Evolutionary conservation across 2,329 filamentous ascomycete species (phyloP).

Genomic region (Stylonectria norvegica): DNA sequence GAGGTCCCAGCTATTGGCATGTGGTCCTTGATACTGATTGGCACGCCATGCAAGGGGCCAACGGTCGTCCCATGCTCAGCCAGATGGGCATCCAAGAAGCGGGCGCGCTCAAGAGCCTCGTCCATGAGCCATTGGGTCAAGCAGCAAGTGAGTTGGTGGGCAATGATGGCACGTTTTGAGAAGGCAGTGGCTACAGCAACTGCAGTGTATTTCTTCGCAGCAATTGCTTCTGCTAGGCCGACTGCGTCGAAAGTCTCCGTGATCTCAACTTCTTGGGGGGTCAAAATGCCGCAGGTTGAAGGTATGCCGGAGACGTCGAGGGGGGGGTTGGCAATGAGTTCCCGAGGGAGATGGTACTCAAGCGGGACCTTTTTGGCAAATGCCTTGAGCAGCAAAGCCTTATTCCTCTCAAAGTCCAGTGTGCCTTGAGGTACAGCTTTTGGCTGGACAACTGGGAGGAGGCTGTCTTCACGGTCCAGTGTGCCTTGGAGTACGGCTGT

Average conservation of each 20-base stretch:
- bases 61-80: slow-evolving; percentile 37
- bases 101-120: slow-evolving; percentile 39
- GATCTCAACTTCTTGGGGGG: slow-evolving; percentile 40
- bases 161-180: slow-evolving; percentile 46
- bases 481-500: no score
- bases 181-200: slow-evolving; percentile 44
- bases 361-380: slow-evolving; percentile 33
- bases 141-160: slow-evolving; percentile 53
- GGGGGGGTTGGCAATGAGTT: slow-evolving; percentile 26
- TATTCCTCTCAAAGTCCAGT: slow-evolving; percentile 22
- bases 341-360: slow-evolving; percentile 26
- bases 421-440: slow-evolving; percentile 18
- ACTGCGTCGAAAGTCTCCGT: slow-evolving; percentile 43
- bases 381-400: slow-evolving; percentile 24
- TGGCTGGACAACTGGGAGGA: slow-evolving; percentile 16
- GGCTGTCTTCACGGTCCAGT: no score
- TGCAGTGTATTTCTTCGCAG: slow-evolving; percentile 31
- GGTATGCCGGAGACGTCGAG: slow-evolving; percentile 35
- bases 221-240: slow-evolving; percentile 37
- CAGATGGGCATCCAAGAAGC: slow-evolving; percentile 39
- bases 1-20: slow-evolving; percentile 52
- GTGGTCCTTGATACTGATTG: slow-evolving; percentile 54
- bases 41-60: slow-evolving; percentile 57
- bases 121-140: slow-evolving; percentile 50
- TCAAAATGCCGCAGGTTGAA: slow-evolving; percentile 39